A percentile compares a stretch with the other conserved stretches of the same genome.
Evolutionary conservation across 2,329 filamentous ascomycete genomes (phyloP).

Genomic region (Cylindrodendrum hubeiense): DNA sequence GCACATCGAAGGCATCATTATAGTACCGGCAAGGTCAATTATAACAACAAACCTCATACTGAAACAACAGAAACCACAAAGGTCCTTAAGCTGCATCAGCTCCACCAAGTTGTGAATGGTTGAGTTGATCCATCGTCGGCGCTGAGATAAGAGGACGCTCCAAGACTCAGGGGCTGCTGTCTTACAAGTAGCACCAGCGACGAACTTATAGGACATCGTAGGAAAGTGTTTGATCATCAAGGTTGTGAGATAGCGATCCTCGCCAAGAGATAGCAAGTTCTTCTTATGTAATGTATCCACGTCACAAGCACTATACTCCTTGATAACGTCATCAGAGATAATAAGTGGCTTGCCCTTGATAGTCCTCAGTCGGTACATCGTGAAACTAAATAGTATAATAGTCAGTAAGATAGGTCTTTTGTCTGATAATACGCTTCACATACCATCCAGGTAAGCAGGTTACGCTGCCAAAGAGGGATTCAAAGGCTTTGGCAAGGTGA

Average conservation of each 20-base stretch:
- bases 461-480: conserved; percentile 96
- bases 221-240: conserved; percentile 99
- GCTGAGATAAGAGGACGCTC: conserved; percentile 92
- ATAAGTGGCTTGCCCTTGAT: conserved; percentile 94
- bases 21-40: conserved; percentile 90
- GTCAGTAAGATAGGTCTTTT: too few relatives aligned
- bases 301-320: conserved; percentile 87
- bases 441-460: conserved; percentile 99
- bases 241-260: conserved; percentile 97
- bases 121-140: conserved; percentile 99
- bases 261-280: conserved; percentile 92
- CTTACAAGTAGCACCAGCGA: too few relatives aligned
- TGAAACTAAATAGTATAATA: too few relatives aligned
- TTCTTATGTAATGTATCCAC: conserved; percentile 98
- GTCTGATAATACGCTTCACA: too few relatives aligned
- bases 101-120: conserved; percentile 97
- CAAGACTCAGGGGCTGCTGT: conserved; percentile 95
- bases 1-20: conserved; percentile 90
- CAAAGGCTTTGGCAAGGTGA: conserved; percentile 95
- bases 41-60: conserved; percentile 98
- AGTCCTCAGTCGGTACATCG: conserved; percentile 99
- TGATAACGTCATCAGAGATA: conserved; percentile 87
- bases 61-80: conserved; percentile 99
- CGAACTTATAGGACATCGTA: conserved; percentile 93
- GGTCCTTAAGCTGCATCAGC: conserved; percentile 87